Conservation (phyloP, 495 filamentous ascomycete species). For the Aspergillus heteromorphus region DNA sequence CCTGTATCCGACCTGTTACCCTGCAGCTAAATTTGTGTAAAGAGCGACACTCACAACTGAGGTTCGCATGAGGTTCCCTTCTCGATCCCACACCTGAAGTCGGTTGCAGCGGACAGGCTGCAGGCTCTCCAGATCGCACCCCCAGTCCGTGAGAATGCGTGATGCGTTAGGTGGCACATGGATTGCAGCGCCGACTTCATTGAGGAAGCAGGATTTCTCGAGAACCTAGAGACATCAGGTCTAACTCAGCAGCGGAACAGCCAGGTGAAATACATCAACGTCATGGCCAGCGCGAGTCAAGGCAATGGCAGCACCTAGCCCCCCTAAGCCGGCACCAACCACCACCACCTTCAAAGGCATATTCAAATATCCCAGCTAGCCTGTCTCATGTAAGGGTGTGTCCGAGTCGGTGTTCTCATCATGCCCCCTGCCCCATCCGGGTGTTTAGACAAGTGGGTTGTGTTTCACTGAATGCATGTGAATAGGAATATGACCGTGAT, state of each 20-base stretch:
- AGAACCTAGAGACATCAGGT: slow-evolving; percentile 28
- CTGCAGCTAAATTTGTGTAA: neutral
- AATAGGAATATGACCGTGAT: no score
- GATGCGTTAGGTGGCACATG: slow-evolving; percentile 46
- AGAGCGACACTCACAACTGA: slow-evolving; percentile 10
- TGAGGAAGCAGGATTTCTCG: slow-evolving; percentile 44
- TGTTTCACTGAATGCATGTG: no score
- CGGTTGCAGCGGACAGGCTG: slow-evolving; percentile 16
- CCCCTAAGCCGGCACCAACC: slow-evolving; percentile 54
- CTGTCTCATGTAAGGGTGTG: neutral
- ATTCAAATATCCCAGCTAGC: neutral
- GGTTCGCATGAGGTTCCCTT: slow-evolving; percentile 1
- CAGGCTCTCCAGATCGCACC: slow-evolving; percentile 32
- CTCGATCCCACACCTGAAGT: slow-evolving; percentile 13
- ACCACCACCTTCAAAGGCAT: slow-evolving; percentile 42
- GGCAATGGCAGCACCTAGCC: slow-evolving; percentile 51
- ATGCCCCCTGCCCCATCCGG: no score
- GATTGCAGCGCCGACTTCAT: slow-evolving; percentile 52
- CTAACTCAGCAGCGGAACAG: neutral
- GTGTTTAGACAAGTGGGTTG: no score
- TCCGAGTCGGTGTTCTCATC: neutral
- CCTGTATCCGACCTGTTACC: neutral
- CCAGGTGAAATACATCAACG: slow-evolving; percentile 27
- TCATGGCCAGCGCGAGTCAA: slow-evolving; percentile 48
- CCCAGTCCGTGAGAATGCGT: slow-evolving; percentile 40